Conservation (phyloP, 768 basidiomycete species). For the Podaxis sp. region DNA sequence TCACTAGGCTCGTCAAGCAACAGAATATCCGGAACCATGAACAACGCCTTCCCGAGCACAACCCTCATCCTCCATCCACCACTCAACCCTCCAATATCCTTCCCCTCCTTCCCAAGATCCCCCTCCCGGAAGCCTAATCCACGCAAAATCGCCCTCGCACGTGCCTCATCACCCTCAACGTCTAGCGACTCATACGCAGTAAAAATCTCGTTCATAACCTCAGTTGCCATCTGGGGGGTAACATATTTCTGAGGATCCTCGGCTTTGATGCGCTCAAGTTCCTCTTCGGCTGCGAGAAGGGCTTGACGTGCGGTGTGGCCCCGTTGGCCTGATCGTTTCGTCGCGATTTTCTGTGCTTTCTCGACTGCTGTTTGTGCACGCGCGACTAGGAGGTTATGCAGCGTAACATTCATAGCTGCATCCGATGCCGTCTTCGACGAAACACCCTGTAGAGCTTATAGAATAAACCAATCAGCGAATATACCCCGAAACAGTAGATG, state of each 20-base stretch:
- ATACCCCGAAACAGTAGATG: no score
- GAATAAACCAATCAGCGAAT: neutral
- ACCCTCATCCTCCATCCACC: slow-evolving; percentile 69
- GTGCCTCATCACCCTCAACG: slow-evolving; percentile 41
- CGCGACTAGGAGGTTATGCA: slow-evolving; percentile 25
- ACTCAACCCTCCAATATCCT: slow-evolving; percentile 47
- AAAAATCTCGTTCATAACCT: slow-evolving; percentile 26
- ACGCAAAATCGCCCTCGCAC: slow-evolving; percentile 50
- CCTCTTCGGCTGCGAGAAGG: slow-evolving; percentile 44
- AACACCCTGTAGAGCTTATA: slow-evolving; percentile 26
- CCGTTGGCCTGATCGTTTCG: slow-evolving; percentile 52
- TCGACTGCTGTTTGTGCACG: slow-evolving; percentile 27
- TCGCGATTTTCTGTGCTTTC: slow-evolving; percentile 46
- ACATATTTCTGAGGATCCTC: slow-evolving; percentile 30
- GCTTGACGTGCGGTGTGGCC: slow-evolving; percentile 58
- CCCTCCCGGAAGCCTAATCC: slow-evolving; percentile 59
- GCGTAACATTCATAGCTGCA: slow-evolving; percentile 23
- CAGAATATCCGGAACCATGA: slow-evolving; percentile 56
- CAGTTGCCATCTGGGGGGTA: slow-evolving; percentile 26
- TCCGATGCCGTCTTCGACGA: slow-evolving; percentile 19
- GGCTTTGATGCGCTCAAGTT: slow-evolving; percentile 31
- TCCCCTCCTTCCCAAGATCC: slow-evolving; percentile 28
- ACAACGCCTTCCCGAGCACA: slow-evolving; percentile 56
- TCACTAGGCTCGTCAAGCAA: slow-evolving; percentile 57
- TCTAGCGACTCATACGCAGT: slow-evolving; percentile 31